These are phyloP conservation scores for Podaxis sp. DNA, from an alignment of 768 basidiomycete genomes.

Conservation along the genomic window DNA sequence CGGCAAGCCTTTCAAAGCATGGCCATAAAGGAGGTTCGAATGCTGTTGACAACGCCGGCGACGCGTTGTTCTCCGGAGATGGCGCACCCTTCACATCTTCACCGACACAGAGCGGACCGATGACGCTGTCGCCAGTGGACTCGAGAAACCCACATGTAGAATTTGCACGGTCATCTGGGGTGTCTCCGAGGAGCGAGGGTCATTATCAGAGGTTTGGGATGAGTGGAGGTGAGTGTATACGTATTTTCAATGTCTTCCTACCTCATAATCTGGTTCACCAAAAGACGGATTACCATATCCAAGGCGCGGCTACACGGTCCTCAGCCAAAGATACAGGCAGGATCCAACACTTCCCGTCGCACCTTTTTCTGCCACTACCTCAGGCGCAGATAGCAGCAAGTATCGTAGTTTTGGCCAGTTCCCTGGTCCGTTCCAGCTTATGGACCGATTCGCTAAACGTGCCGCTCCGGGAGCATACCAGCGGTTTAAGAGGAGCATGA, in stretches of 20 bases:
- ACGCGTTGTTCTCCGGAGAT: background rate
- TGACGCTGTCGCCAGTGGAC: background rate
- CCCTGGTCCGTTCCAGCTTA: constrained; percentile 42
- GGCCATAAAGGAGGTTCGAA: no score
- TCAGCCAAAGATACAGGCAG: constrained; percentile 6
- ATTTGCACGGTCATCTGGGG: background rate
- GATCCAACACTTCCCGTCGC: background rate
- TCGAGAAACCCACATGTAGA: background rate
- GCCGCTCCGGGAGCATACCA: constrained; percentile 46
- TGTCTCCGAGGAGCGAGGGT: background rate
- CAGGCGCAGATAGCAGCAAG: constrained; percentile 23
- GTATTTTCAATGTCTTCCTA: background rate
- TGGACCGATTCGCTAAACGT: constrained; percentile 35
- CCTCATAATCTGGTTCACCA: background rate
- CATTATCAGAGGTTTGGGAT: background rate
- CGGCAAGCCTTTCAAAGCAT: background rate
- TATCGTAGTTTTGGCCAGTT: constrained; percentile 47
- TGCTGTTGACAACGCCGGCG: background rate
- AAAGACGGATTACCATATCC: constrained; percentile 11
- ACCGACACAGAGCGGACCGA: background rate
- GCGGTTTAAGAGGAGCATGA: constrained; percentile 48
- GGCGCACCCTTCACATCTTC: constrained; percentile 1
- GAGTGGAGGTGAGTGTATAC: background rate
- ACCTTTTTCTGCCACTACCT: background rate
- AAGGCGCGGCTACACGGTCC: constrained; percentile 33